Evolutionary conservation across 306 rosid species (phyloP).

Genomic region (Quercus cerris): DNA sequence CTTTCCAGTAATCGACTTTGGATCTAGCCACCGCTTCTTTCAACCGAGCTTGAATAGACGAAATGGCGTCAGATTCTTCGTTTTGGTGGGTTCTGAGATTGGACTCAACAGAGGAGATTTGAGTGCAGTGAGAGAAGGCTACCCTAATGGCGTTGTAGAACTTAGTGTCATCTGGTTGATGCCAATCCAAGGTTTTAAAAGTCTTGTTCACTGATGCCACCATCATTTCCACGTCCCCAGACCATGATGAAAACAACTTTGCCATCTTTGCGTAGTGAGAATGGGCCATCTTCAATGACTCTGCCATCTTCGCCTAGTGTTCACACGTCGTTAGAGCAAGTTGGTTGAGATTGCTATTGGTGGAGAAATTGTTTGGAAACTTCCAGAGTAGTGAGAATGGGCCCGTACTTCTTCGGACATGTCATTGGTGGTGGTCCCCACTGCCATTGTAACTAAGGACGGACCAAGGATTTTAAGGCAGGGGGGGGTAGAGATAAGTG

Average conservation of each 20-base stretch:
- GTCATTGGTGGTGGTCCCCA: too few relatives aligned
- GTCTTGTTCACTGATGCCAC: background rate
- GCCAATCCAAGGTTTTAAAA: background rate
- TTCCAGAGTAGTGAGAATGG: background rate
- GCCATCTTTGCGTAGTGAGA: too few relatives aligned
- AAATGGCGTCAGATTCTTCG: background rate
- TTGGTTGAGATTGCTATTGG: background rate
- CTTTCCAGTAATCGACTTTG: background rate
- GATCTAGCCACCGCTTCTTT: background rate
- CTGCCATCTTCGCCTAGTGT: background rate
- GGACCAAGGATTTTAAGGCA: too few relatives aligned
- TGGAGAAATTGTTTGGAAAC: background rate
- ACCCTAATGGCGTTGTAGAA: background rate
- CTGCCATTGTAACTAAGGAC: too few relatives aligned
- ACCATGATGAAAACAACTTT: background rate
- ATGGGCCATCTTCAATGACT: background rate
- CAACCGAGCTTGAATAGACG: background rate
- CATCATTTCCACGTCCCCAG: background rate
- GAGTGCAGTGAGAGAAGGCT: background rate
- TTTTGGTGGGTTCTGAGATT: background rate
- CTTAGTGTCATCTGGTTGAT: background rate
- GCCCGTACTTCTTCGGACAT: background rate
- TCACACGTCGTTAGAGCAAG: background rate
- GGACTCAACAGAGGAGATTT: background rate
- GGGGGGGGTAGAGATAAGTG: too few relatives aligned